A percentile compares a stretch with the other conserved stretches of the same genome.
Evolutionary conservation across 108 stramenopile species (phyloP).

Genomic region (Fragilariopsis cylindrus): DNA sequence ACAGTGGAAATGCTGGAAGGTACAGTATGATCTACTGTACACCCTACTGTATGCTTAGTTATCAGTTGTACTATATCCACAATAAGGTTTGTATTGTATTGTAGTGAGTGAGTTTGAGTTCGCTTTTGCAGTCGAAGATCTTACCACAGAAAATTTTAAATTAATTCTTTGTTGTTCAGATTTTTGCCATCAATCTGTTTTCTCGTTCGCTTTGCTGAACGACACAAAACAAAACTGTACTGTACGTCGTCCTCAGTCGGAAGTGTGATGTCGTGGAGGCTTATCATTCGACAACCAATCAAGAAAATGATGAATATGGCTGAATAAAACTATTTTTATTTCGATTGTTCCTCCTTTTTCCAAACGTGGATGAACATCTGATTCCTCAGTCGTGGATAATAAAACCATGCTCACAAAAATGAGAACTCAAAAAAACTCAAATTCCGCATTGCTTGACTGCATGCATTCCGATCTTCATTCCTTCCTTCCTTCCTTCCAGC

Average conservation of each 20-base stretch:
- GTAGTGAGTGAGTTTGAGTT: too few relatives aligned
- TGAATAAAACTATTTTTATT: not conserved
- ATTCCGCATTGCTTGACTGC: not conserved
- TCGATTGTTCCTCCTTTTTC: not conserved
- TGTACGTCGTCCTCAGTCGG: not conserved
- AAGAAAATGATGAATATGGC: not conserved
- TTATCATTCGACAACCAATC: not conserved
- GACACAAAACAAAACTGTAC: too few relatives aligned
- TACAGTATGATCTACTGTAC: too few relatives aligned
- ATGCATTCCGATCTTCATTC: not conserved
- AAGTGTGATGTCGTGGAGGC: not conserved
- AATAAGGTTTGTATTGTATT: too few relatives aligned
- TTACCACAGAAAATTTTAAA: too few relatives aligned
- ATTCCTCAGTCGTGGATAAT: not conserved
- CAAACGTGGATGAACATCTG: not conserved
- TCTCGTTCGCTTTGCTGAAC: too few relatives aligned
- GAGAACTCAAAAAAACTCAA: not conserved
- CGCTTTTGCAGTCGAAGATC: too few relatives aligned
- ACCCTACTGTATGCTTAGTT: too few relatives aligned
- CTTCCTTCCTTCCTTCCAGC: not conserved
- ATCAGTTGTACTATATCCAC: too few relatives aligned
- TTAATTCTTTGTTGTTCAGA: too few relatives aligned
- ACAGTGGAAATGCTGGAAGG: too few relatives aligned
- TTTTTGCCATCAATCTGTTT: too few relatives aligned
- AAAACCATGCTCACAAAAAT: not conserved